phyloP scores from a whole-genome alignment of 83 land plant species.

The Diphasiastrum complanatum region DNA sequence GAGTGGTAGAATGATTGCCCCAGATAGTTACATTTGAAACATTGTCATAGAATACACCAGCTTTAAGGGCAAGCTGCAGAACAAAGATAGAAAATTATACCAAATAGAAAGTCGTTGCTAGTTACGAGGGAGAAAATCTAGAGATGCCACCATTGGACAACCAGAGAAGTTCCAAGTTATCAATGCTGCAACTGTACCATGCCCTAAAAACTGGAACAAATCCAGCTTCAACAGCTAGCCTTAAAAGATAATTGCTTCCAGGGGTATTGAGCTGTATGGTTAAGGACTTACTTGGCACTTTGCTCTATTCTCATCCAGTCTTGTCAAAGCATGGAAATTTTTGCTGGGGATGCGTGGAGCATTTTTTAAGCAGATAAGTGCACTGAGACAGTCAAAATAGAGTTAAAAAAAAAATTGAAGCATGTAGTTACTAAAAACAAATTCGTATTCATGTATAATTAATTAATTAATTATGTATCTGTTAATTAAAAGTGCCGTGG shows the following conservation, averaged over 20 bases:
- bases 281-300: slow-evolving; percentile 69
- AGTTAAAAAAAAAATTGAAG: slow-evolving; percentile 9
- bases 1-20: slow-evolving; percentile 98
- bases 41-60: slow-evolving; percentile 95
- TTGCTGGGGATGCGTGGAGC: slow-evolving; percentile 83
- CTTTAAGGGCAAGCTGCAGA: slow-evolving; percentile 80
- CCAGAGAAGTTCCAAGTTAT: too few species aligned
- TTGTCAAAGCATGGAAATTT: slow-evolving; percentile 89
- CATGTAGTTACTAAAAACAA: slow-evolving; percentile 1
- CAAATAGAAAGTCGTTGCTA: neutral
- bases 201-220: too few species aligned
- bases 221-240: too few species aligned
- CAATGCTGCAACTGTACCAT: too few species aligned
- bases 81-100: neutral
- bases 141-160: too few species aligned
- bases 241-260: neutral
- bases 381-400: too few species aligned
- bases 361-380: slow-evolving; percentile 87
- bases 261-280: neutral
- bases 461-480: too few species aligned
- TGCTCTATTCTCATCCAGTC: slow-evolving; percentile 94
- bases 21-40: slow-evolving; percentile 93
- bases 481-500: too few species aligned
- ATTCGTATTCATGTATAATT: too few species aligned
- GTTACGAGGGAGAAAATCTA: too few species aligned